A percentile compares a stretch with the other conserved stretches of the same genome.
phyloP scores from a whole-genome alignment of 73 alveolate genomes.

The Stentor roeselii region DNA sequence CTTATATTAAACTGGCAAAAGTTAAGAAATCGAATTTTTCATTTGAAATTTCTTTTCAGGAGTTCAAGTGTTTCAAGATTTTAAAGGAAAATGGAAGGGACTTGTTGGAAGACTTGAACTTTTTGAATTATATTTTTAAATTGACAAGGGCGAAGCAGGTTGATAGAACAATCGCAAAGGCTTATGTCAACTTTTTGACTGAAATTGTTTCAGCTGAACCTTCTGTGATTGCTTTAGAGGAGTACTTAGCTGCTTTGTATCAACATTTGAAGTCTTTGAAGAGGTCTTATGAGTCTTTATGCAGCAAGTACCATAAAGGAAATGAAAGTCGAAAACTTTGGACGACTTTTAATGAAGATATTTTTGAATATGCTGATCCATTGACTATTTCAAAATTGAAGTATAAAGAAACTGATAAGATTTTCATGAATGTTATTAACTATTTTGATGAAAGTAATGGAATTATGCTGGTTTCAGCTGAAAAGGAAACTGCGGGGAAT shows the following conservation, averaged over 20 bases:
- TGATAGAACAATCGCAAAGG: not conserved
- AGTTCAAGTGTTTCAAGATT: not conserved
- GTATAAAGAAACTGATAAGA: not conserved
- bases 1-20: not conserved
- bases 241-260: not conserved
- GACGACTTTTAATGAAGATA: not conserved
- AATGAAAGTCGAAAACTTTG: not conserved
- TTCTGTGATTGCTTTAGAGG: not conserved
- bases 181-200: not conserved
- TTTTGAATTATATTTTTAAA: not conserved
- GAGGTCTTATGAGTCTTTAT: not conserved
- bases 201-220: not conserved
- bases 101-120: not conserved
- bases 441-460: slow-evolving; percentile 17
- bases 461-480: slow-evolving; percentile 3
- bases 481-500: not conserved
- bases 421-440: not conserved
- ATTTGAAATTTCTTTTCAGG: not conserved
- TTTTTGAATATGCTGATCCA: not conserved
- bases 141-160: not conserved
- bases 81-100: not conserved
- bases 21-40: not conserved
- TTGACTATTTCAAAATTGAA: not conserved
- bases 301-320: not conserved
- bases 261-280: not conserved